These are phyloP conservation scores for Monosporascus sp. DNA, from an alignment of 2,329 filamentous ascomycete species.

Conservation along the genomic window DNA sequence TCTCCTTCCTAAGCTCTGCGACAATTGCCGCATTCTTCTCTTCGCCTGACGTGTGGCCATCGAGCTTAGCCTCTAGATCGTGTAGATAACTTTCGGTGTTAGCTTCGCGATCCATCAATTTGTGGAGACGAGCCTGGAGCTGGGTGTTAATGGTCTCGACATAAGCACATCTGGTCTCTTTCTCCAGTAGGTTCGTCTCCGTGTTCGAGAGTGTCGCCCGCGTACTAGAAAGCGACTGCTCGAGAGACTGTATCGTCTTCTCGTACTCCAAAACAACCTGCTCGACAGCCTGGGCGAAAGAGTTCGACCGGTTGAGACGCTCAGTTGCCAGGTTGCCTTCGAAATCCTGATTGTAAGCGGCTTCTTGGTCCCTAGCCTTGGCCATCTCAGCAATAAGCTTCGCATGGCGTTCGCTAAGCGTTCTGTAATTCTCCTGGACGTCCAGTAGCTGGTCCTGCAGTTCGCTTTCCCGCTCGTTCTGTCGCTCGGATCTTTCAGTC, in stretches of 20 bases:
- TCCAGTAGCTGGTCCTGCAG: constrained; percentile 92
- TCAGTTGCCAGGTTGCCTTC: constrained; percentile 70
- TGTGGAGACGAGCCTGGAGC: constrained; percentile 84
- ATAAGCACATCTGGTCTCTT: constrained; percentile 89
- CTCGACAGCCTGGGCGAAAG: constrained; percentile 92
- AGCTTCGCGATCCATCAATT: constrained; percentile 83
- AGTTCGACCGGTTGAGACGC: constrained; percentile 87
- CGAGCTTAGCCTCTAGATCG: constrained; percentile 84
- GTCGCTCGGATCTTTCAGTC: constrained; percentile 71
- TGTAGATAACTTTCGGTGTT: constrained; percentile 91
- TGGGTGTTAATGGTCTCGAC: constrained; percentile 88
- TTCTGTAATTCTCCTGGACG: constrained; percentile 88
- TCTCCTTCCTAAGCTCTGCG: constrained; percentile 83
- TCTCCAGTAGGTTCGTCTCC: constrained; percentile 84
- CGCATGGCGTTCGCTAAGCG: constrained; percentile 88
- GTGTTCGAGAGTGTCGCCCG: constrained; percentile 75
- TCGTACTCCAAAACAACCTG: constrained; percentile 96
- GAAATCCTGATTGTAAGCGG: constrained; percentile 51
- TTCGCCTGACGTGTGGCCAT: constrained; percentile 84
- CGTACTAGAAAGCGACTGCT: constrained; percentile 86
- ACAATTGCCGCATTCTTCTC: constrained; percentile 88
- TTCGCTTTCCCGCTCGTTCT: constrained; percentile 80
- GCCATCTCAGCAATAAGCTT: constrained; percentile 92
- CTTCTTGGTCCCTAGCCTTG: constrained; percentile 69
- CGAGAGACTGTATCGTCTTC: constrained; percentile 92